A percentile compares a stretch with the other conserved stretches of the same genome.
These are phyloP conservation scores for Epichloe gansuensis DNA, from an alignment of 2,329 filamentous ascomycete genomes.

Conservation along the genomic window DNA sequence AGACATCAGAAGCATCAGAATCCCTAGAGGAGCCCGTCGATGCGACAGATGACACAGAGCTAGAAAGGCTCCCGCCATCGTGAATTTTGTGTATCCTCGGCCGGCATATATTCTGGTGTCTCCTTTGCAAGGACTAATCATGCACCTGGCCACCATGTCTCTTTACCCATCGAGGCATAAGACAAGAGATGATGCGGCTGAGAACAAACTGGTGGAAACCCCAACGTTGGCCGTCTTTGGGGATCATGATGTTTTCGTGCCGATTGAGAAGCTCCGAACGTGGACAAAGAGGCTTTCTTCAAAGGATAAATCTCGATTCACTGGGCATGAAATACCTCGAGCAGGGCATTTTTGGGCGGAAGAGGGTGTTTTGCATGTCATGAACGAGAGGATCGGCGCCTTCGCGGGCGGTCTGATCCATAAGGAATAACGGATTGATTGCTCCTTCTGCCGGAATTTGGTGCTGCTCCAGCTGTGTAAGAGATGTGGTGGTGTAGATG, in stretches of 20 bases:
- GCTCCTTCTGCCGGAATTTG: too few species aligned
- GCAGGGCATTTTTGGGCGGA: constrained; percentile 56
- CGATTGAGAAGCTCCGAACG: constrained; percentile 46
- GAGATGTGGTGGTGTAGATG: too few species aligned
- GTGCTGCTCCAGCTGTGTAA: too few species aligned
- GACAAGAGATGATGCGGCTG: constrained; percentile 23
- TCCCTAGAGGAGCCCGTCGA: not conserved
- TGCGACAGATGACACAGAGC: not conserved
- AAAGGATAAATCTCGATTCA: constrained; percentile 32
- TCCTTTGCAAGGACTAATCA: constrained; percentile 49
- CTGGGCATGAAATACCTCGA: constrained; percentile 32
- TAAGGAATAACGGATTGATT: too few species aligned
- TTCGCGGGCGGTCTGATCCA: constrained; percentile 15
- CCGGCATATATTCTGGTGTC: constrained; percentile 55
- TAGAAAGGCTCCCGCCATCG: constrained; percentile 19
- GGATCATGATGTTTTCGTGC: constrained; percentile 61
- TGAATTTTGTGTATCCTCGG: constrained; percentile 24
- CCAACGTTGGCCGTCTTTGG: constrained; percentile 64
- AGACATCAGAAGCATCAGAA: not conserved
- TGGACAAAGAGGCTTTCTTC: constrained; percentile 50
- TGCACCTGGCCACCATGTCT: constrained; percentile 50
- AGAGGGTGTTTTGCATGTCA: constrained; percentile 28
- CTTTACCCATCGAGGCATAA: constrained; percentile 26
- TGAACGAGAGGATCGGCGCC: constrained; percentile 14
- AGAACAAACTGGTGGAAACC: constrained; percentile 44